These are phyloP conservation scores for Lentinula edodes DNA, from an alignment of 768 basidiomycete species.

Conservation along the genomic window DNA sequence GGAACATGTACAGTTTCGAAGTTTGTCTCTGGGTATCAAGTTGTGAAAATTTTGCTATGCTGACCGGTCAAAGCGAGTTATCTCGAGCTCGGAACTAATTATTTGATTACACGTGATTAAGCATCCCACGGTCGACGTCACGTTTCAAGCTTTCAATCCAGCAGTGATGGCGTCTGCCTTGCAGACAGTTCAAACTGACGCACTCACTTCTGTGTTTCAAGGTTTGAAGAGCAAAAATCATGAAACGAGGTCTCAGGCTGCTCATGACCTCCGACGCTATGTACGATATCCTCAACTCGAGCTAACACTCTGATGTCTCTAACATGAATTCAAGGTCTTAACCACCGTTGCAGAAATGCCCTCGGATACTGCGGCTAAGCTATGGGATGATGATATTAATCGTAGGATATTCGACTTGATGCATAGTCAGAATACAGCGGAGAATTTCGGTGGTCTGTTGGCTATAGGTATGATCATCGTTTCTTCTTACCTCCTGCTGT, in stretches of 20 bases:
- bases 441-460: slow-evolving; percentile 81
- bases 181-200: slow-evolving; percentile 53
- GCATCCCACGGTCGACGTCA: background rate
- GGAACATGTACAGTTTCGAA: no score
- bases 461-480: slow-evolving; percentile 63
- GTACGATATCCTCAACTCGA: slow-evolving; percentile 33
- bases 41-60: no score
- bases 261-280: slow-evolving; percentile 69
- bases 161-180: slow-evolving; percentile 56
- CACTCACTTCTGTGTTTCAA: slow-evolving; percentile 61
- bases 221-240: slow-evolving; percentile 58
- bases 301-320: slow-evolving; percentile 2
- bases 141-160: background rate
- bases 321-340: slow-evolving; percentile 47
- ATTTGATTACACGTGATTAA: background rate
- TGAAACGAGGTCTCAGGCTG: slow-evolving; percentile 63
- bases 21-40: no score
- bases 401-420: slow-evolving; percentile 75
- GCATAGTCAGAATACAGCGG: slow-evolving; percentile 71
- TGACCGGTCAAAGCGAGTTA: background rate
- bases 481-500: background rate
- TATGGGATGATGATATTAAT: slow-evolving; percentile 86
- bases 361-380: slow-evolving; percentile 71
- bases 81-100: background rate
- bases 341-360: slow-evolving; percentile 75